Percentiles rank a stretch among this genome's conserved stretches.
These are phyloP conservation scores for Lentinula aciculospora DNA, from an alignment of 768 basidiomycete genomes.

Conservation along the genomic window DNA sequence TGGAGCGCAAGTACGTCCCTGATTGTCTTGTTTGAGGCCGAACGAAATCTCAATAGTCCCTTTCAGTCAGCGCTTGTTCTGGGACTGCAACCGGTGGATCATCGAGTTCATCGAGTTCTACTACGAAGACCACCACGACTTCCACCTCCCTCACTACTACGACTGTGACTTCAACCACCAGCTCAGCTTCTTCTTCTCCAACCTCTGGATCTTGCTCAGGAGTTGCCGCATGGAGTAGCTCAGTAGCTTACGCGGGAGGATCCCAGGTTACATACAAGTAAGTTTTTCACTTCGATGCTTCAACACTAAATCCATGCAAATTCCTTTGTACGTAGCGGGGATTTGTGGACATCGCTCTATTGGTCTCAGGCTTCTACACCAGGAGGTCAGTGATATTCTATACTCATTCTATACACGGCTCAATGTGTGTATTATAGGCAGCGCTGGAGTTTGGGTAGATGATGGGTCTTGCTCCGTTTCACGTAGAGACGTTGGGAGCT, in stretches of 20 bases:
- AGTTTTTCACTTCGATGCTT: neutral
- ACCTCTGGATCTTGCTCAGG: slow-evolving; percentile 4
- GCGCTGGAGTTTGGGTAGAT: slow-evolving; percentile 1
- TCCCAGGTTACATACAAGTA: slow-evolving; percentile 3
- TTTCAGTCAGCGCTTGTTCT: slow-evolving; percentile 48
- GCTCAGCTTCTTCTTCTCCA: slow-evolving; percentile 9
- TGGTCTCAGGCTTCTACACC: slow-evolving; percentile 3
- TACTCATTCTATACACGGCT: neutral
- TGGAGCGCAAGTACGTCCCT: slow-evolving; percentile 55
- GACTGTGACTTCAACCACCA: slow-evolving; percentile 14
- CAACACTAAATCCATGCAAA: neutral
- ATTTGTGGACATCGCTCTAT: neutral
- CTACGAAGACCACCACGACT: slow-evolving; percentile 21
- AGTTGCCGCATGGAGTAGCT: neutral
- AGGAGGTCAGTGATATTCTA: neutral
- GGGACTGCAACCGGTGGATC: slow-evolving; percentile 17
- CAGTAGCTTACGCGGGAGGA: slow-evolving; percentile 4
- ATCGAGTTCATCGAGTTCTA: slow-evolving; percentile 37
- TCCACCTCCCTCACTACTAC: slow-evolving; percentile 19
- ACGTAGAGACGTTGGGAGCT: neutral
- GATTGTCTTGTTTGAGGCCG: neutral
- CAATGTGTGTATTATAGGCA: neutral
- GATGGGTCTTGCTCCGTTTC: neutral
- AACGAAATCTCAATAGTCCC: neutral
- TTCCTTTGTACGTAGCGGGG: neutral